phyloP scores from a whole-genome alignment of 139 green algal species.

The Coelastrella sp. region DNA sequence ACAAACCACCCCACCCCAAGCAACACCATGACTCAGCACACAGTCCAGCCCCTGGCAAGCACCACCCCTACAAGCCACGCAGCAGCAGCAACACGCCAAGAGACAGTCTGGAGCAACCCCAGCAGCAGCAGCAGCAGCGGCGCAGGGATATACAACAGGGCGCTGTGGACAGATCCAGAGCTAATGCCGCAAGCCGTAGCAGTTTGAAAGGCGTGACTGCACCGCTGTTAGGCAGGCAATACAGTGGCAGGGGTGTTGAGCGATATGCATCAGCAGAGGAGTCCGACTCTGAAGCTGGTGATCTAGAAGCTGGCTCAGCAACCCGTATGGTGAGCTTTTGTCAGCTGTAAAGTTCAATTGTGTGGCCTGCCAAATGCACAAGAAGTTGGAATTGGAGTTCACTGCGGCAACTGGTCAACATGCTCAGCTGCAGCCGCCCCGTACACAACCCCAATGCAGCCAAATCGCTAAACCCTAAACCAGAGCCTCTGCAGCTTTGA shows the following conservation, averaged over 20 bases:
- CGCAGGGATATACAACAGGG: neutral
- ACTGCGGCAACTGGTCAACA: too few relatives aligned
- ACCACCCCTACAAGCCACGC: neutral
- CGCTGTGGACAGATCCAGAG: neutral
- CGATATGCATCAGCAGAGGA: neutral
- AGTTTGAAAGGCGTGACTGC: neutral
- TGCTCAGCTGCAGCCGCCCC: too few relatives aligned
- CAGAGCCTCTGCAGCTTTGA: too few relatives aligned
- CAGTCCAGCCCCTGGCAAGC: too few relatives aligned
- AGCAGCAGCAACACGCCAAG: neutral
- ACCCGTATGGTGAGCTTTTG: too few relatives aligned
- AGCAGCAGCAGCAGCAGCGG: too few relatives aligned
- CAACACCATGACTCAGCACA: neutral
- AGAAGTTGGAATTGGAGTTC: too few relatives aligned
- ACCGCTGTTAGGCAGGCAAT: constrained; percentile 11
- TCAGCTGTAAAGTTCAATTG: too few relatives aligned
- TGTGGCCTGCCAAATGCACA: too few relatives aligned
- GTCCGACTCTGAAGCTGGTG: neutral
- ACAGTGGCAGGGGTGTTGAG: constrained; percentile 1
- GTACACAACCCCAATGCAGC: too few relatives aligned
- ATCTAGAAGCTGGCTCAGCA: neutral
- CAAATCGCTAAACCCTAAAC: neutral
- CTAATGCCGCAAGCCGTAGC: neutral
- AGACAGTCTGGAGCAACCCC: too few relatives aligned
- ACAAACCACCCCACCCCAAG: neutral